Percentiles rank a stretch among this genome's conserved stretches.
These are phyloP conservation scores for Leishmania gerbilli DNA, from an alignment of 208 protist species.

Conservation along the genomic window DNA sequence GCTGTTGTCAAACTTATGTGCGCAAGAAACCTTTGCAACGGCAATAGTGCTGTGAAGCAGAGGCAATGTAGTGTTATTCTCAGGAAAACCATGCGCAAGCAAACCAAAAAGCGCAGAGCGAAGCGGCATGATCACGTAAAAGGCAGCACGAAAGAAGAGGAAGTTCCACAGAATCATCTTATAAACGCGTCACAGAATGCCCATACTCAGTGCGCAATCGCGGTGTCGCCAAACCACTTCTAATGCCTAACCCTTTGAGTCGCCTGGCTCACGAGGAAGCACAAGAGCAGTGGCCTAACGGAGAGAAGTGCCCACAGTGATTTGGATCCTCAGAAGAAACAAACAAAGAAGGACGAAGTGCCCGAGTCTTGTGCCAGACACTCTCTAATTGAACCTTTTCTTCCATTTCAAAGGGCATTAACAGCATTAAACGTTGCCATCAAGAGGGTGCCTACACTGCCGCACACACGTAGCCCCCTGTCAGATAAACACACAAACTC, in stretches of 20 bases:
- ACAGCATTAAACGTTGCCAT: conserved; percentile 11
- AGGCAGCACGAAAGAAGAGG: background rate
- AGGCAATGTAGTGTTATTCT: background rate
- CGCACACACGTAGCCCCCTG: background rate
- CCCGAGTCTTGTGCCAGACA: background rate
- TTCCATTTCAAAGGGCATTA: background rate
- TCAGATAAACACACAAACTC: background rate
- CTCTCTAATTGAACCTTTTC: background rate
- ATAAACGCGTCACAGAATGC: background rate
- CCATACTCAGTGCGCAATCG: background rate
- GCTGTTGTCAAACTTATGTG: background rate
- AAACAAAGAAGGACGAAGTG: background rate
- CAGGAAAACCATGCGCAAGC: conserved; percentile 8
- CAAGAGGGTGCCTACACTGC: background rate
- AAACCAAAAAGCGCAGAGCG: conserved; percentile 11
- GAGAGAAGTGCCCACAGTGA: background rate
- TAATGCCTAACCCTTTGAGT: background rate
- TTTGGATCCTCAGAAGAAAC: background rate
- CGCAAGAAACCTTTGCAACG: background rate
- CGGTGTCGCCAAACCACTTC: background rate
- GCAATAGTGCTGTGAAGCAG: background rate
- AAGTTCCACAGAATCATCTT: background rate
- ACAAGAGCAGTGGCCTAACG: background rate
- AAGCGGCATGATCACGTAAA: background rate
- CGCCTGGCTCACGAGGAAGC: no score